These are phyloP conservation scores for Coemansia javaensis DNA, from an alignment of 192 early-diverging fungal genomes.

Conservation along the genomic window DNA sequence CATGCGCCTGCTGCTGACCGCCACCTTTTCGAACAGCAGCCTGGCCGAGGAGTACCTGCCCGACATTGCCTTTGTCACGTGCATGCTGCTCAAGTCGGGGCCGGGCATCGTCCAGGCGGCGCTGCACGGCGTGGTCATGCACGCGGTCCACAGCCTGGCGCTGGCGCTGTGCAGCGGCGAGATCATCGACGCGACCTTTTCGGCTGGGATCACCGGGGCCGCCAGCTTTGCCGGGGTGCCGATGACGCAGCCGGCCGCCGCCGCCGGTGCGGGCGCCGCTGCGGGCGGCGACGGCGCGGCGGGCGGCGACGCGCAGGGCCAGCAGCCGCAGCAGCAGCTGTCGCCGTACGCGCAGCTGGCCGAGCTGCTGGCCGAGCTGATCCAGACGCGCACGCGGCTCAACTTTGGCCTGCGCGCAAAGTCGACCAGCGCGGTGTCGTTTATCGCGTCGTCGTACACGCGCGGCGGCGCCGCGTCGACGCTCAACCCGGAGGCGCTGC, in stretches of 20 bases:
- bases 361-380: slow-evolving; percentile 48
- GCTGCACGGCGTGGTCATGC: slow-evolving; percentile 92
- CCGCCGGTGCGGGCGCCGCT: not conserved
- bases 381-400: slow-evolving; percentile 39
- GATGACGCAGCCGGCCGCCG: slow-evolving; percentile 48
- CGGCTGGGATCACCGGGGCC: slow-evolving; percentile 60
- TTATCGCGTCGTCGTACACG: slow-evolving; percentile 50
- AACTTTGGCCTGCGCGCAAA: slow-evolving; percentile 51
- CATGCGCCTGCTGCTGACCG: slow-evolving; percentile 80
- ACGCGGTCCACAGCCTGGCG: slow-evolving; percentile 80
- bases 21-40: slow-evolving; percentile 82
- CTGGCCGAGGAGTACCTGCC: slow-evolving; percentile 74
- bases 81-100: slow-evolving; percentile 79
- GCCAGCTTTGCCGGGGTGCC: slow-evolving; percentile 59
- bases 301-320: no score
- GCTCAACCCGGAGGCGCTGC: slow-evolving; percentile 47
- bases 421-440: slow-evolving; percentile 48
- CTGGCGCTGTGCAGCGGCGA: slow-evolving; percentile 76
- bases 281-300: slow-evolving; percentile 17
- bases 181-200: slow-evolving; percentile 77
- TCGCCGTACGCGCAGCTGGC: slow-evolving; percentile 61
- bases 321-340: slow-evolving; percentile 53
- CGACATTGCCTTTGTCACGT: slow-evolving; percentile 81
- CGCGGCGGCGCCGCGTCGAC: slow-evolving; percentile 50
- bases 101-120: slow-evolving; percentile 77